Evolutionary conservation across 495 filamentous ascomycete species (phyloP).

Genomic region (Penicillium tannophilum): DNA sequence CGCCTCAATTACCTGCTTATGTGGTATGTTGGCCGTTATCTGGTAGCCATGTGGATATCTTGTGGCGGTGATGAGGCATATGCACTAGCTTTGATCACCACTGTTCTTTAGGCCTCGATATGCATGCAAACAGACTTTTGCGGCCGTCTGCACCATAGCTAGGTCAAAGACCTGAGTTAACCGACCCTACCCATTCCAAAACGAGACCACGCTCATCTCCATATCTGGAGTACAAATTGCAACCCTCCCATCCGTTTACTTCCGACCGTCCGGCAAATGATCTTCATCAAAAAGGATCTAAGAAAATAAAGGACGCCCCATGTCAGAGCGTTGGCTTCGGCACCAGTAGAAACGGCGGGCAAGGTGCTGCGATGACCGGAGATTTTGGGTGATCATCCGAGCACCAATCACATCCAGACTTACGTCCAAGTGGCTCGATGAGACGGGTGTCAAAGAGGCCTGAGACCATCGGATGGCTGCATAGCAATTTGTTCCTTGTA

Average conservation of each 20-base stretch:
- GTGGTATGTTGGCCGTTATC: not conserved
- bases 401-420: constrained; percentile 16
- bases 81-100: constrained; percentile 14
- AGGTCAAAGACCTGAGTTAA: not conserved
- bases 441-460: constrained; percentile 38
- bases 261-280: not conserved
- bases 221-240: not conserved
- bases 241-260: not conserved
- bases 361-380: constrained; percentile 29
- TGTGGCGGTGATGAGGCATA: constrained; percentile 53
- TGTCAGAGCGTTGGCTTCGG: constrained; percentile 2
- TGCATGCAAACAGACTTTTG: constrained; percentile 38
- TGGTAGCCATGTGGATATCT: constrained; percentile 54
- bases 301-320: not conserved
- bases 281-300: not conserved
- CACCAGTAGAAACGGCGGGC: constrained; percentile 1
- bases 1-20: constrained; percentile 7
- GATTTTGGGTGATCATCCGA: constrained; percentile 24
- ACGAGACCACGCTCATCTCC: not conserved
- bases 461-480: constrained; percentile 44
- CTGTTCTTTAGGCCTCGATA: constrained; percentile 7
- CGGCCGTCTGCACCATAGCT: constrained; percentile 21
- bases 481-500: constrained; percentile 36
- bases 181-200: not conserved
- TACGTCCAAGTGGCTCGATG: constrained; percentile 22